phyloP scores from a whole-genome alignment of 1,284 basidiomycete species.

The Melampsora americana region DNA sequence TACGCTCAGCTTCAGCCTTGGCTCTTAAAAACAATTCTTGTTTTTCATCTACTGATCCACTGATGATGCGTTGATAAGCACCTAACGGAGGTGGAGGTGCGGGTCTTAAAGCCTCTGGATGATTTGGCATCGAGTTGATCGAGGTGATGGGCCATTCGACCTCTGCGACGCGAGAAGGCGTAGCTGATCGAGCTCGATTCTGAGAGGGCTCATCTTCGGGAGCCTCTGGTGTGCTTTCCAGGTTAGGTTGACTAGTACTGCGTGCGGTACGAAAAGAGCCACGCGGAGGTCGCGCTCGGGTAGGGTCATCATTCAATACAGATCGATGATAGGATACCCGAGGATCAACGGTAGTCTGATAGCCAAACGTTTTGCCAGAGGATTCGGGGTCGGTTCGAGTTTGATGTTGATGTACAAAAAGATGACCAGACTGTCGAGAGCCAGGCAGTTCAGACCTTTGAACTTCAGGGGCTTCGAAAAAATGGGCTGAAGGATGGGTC shows the following conservation, averaged over 20 bases:
- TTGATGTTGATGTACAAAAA: not conserved
- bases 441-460: not conserved
- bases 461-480: not conserved
- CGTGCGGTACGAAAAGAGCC: not conserved
- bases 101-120: not conserved
- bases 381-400: not conserved
- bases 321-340: not conserved
- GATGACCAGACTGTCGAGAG: not conserved
- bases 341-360: not conserved
- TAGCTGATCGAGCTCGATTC: not conserved
- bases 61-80: not conserved
- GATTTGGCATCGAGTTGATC: not conserved
- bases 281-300: not conserved
- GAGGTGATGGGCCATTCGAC: not conserved
- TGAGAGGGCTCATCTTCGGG: not conserved
- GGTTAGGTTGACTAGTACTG: not conserved
- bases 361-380: not conserved
- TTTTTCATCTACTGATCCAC: constrained; percentile 3
- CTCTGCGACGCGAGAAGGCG: not conserved
- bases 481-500: not conserved
- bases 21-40: constrained; percentile 9
- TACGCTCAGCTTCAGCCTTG: constrained; percentile 16
- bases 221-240: not conserved
- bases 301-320: not conserved
- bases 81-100: not conserved